These are phyloP conservation scores for Pseudogymnoascus sp. DNA, from an alignment of 2,329 filamentous ascomycete species.

Conservation along the genomic window DNA sequence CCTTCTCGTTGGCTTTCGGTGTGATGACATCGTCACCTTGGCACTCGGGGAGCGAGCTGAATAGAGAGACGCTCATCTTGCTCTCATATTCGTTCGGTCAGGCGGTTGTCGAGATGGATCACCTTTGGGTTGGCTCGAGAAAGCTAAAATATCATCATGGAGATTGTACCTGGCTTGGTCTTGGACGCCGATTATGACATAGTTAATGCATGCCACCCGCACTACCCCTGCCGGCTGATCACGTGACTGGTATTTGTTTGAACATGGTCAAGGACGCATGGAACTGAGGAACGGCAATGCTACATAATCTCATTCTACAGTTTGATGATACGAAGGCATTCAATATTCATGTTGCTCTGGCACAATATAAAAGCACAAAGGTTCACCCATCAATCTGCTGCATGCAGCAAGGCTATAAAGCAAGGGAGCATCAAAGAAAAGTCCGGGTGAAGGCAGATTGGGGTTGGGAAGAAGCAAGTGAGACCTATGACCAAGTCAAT, in stretches of 20 bases:
- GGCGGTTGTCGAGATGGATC: neutral
- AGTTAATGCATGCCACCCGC: neutral
- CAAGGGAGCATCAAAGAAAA: neutral
- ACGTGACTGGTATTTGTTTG: neutral
- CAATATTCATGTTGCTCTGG: neutral
- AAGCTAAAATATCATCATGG: neutral
- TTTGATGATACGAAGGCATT: neutral
- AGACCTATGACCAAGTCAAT: neutral
- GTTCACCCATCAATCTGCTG: neutral
- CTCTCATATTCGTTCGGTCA: neutral
- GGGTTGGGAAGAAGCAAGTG: neutral
- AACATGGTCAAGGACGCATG: too few species aligned
- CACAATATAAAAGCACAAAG: neutral
- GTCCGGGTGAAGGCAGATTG: neutral
- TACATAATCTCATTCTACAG: neutral
- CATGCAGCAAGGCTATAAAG: neutral
- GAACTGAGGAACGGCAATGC: neutral
- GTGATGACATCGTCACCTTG: conserved; percentile 6
- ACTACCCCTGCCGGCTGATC: neutral
- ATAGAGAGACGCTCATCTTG: neutral
- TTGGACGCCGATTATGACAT: neutral
- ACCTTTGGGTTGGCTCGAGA: neutral
- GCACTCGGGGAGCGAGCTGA: conserved; percentile 4
- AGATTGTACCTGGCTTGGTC: conserved; percentile 4
- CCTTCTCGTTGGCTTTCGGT: conserved; percentile 17